Base-by-base conservation (phyloP, 352 stramenopile genomes). In the Phytophthora cajani region DNA sequence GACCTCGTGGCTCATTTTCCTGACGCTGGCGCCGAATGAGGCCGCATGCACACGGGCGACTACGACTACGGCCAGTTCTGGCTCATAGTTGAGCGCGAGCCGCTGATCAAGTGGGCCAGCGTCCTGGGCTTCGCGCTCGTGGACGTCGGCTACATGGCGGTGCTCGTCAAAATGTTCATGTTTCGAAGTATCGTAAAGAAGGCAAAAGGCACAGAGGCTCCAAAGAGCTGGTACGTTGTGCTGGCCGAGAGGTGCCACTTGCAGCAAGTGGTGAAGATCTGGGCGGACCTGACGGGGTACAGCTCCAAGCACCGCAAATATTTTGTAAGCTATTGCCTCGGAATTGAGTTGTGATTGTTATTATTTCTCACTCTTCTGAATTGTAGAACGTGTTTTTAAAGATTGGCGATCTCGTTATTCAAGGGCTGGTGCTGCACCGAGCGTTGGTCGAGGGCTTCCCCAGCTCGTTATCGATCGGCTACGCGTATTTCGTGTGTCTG, bases 1-100 rank as follows among this genome's bases (percentile, higher is more conserved):
- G 74, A 74, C 62, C 5, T 67, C 63, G 32, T 72, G 69, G 74
- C 60, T 77, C 46, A 58, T 78, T 47, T 66, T 62, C 32, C 54
- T 80, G 7, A 69, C 53, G 4, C 17, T 76, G 10, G 54, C 70
- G 7, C 69, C 74, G 3, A 80, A 71, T 25, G 64, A 66, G 11
- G 66, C 65, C 4, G 69, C 69, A 75, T 80, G 69, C 25, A 67
- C 57, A 78, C 70, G 12, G 73, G 32, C 5, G 46, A 67, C 56
- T 74, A 74, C 40, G 62, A 80, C 64, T 57, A 77, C 33, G 69
- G 69, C 16, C 62, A 73, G n/a, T 77, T 80, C 52, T 77, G 73
- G 62, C 50, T 77, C 36, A 69, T 77, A 23, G 52, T 72, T 16
- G 47, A 72, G 50, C 58, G 59, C 3, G 62, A 69, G 7, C 44